Evolutionary conservation across 202 grass and related monocot genomes (phyloP).

Genomic region (Digitaria exilis): DNA sequence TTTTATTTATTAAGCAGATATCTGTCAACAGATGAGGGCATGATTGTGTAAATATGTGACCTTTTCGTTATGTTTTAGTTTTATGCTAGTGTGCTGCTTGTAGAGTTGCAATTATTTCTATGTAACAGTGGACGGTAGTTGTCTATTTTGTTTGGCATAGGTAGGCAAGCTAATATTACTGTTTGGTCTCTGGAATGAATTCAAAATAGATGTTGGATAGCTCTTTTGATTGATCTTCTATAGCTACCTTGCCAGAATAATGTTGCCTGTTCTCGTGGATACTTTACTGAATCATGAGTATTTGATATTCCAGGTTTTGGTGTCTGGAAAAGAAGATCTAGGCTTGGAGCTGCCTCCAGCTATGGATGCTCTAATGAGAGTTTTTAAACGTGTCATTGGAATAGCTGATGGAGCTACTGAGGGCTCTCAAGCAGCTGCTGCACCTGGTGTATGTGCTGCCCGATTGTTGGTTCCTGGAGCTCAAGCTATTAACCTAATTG

Average conservation of each 20-base stretch:
- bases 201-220: neutral
- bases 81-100: neutral
- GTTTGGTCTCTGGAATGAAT: neutral
- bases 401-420: slow-evolving; percentile 70
- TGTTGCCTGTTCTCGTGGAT: slow-evolving; percentile 16
- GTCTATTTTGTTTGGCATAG: neutral
- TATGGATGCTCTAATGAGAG: slow-evolving; percentile 85
- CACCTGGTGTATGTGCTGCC: slow-evolving; percentile 61
- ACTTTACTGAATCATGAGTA: slow-evolving; percentile 1
- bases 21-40: neutral
- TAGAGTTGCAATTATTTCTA: neutral
- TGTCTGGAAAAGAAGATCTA: slow-evolving; percentile 93
- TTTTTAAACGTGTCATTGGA: slow-evolving; percentile 87
- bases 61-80: neutral
- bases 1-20: neutral
- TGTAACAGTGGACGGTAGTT: neutral
- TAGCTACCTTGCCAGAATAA: neutral
- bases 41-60: neutral
- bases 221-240: neutral
- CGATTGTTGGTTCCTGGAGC: slow-evolving; percentile 84
- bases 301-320: slow-evolving; percentile 70
- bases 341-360: slow-evolving; percentile 73
- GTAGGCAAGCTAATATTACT: neutral
- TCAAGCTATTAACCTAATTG: slow-evolving; percentile 97
- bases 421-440: slow-evolving; percentile 35